Conservation (phyloP, 75 land plant species). For the Azolla pinnata region DNA sequence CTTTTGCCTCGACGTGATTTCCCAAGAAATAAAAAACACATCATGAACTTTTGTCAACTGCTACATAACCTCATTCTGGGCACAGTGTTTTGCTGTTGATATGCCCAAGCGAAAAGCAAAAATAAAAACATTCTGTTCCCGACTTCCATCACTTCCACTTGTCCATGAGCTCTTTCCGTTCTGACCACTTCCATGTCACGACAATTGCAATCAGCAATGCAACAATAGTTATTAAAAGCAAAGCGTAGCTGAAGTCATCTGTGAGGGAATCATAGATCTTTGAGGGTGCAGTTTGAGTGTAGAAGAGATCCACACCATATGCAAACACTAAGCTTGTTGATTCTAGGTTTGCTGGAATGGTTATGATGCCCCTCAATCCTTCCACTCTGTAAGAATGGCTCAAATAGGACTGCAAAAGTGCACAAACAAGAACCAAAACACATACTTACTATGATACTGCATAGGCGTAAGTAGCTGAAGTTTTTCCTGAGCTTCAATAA, state of each 20-base stretch:
- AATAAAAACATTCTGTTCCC: no score
- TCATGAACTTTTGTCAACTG: no score
- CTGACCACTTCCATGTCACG: conserved; percentile 66
- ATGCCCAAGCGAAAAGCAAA: no score
- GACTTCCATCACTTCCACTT: conserved; percentile 94
- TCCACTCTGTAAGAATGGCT: conserved; percentile 86
- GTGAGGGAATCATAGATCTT: conserved; percentile 89
- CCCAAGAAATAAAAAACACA: no score
- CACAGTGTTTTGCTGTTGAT: no score
- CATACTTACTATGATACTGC: no score
- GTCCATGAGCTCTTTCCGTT: conserved; percentile 75
- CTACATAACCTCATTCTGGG: no score
- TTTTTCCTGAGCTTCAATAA: no score
- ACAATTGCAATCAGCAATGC: conserved; percentile 65
- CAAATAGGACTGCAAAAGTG: conserved; percentile 85
- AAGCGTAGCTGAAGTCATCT: conserved; percentile 91
- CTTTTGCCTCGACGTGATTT: no score
- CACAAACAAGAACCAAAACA: no score
- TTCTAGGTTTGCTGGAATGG: conserved; percentile 80
- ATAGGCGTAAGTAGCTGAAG: no score
- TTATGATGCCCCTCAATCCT: conserved; percentile 70
- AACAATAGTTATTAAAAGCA: conserved; percentile 80
- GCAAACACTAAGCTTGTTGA: conserved; percentile 82
- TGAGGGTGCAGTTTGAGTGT: conserved; percentile 85
- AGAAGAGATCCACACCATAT: conserved; percentile 89